Evolutionary conservation across 2,329 filamentous ascomycete species (phyloP), one percentile per base, ranked within the genome.

Genomic region (Alternaria panax): DNA sequence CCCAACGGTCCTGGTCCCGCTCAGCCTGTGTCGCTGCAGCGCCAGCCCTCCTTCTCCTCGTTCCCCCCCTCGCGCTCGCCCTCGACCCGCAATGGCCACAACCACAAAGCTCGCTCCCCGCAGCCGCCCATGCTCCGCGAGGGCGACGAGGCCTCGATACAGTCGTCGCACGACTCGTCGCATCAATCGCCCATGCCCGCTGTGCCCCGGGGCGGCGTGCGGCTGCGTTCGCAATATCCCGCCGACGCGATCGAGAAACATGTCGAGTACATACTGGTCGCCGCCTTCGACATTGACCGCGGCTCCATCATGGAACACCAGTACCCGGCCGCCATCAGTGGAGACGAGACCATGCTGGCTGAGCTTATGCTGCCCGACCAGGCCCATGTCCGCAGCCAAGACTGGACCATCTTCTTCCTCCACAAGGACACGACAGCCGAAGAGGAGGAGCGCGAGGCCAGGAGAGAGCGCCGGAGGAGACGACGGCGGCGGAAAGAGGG

Each of bases 381-480:
- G 79, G 93, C 94, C 22, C 95, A 99, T 80, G 88, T 95, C 62
- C 88, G 95, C 38, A 94, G 91, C 73, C 93, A 98, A 80, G 95
- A 99, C 78, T 99, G 95, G 95, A 99, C 95, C 41, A 97, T 98
- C 55, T 99, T 99, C 82, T 99, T 99, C 76, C 78, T 99, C 57
- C 95, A 99, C 81, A 98, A 98, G 78, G 95, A 99, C 77, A 92
- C 90, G 4, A 93, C 88, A 60, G 88, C 90, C 60, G 91, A 94
- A 57, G 93, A 96, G 60, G 90, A 92, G 68, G 83, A 83, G 61
- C 83, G 81, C 54, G 83, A 83, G 38, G 89, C 86, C 81, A 84
- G 71, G 82, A 83, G 69, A 82, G 86, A 84, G 67, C 80, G 85
- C 69, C 83, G 87, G 56, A 83, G 81, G 63, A 82, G 82, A 60